These are phyloP conservation scores for Fusarium incarnatum DNA, from an alignment of 2,329 filamentous ascomycete genomes.

Conservation along the genomic window DNA sequence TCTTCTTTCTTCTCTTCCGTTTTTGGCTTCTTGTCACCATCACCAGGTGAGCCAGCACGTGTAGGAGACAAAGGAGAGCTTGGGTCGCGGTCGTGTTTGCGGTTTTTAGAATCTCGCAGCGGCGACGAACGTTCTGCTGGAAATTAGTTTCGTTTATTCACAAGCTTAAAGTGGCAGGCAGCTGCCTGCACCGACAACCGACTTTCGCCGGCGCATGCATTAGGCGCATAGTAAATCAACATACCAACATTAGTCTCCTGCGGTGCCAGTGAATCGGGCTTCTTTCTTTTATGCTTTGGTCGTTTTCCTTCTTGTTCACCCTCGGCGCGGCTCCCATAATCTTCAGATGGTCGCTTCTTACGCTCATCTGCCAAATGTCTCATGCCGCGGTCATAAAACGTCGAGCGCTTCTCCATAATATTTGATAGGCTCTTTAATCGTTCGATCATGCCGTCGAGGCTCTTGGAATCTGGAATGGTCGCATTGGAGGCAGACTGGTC, in stretches of 20 bases:
- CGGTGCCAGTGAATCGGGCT: constrained; percentile 70
- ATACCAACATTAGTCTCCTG: constrained; percentile 57
- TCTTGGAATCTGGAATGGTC: constrained; percentile 71
- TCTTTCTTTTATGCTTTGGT: constrained; percentile 82
- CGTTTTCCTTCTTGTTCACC: constrained; percentile 66
- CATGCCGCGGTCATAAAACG: constrained; percentile 79
- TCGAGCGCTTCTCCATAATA: constrained; percentile 74
- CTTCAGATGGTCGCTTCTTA: constrained; percentile 71
- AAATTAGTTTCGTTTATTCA: constrained; percentile 23
- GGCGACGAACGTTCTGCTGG: constrained; percentile 65
- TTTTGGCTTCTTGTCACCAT: constrained; percentile 65
- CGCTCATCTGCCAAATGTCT: constrained; percentile 73
- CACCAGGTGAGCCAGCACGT: constrained; percentile 66
- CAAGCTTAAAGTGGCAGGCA: constrained; percentile 3
- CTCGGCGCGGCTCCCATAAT: constrained; percentile 60
- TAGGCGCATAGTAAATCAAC: constrained; percentile 17
- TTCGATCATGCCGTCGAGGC: constrained; percentile 71
- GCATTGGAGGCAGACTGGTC: constrained; percentile 69
- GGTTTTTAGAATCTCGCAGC: constrained; percentile 61
- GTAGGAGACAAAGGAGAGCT: constrained; percentile 71
- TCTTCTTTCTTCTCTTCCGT: constrained; percentile 49
- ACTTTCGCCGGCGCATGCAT: neutral
- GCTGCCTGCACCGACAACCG: constrained; percentile 14
- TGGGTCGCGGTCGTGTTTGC: constrained; percentile 64
- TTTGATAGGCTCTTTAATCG: constrained; percentile 73